Conservation (phyloP, 345 rosid species). For the Eucalyptus lansdowneana region DNA sequence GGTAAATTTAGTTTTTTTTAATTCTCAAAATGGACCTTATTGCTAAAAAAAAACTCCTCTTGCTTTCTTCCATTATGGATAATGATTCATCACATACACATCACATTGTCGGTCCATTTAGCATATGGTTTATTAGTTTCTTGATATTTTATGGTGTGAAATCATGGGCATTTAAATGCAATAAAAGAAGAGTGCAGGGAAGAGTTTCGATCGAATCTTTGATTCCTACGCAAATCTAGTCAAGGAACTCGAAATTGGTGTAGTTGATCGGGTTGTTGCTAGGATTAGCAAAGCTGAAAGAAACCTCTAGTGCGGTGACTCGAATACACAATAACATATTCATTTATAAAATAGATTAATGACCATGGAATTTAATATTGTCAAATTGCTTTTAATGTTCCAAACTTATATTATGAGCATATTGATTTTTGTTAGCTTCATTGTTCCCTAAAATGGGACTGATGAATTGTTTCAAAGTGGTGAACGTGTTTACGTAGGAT, state of each 20-base stretch:
- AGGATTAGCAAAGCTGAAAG: background rate
- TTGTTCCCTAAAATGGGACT: background rate
- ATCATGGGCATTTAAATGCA: background rate
- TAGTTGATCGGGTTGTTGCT: fast-evolving
- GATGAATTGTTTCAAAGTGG: background rate
- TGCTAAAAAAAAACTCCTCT: background rate
- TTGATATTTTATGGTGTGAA: background rate
- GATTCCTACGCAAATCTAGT: background rate
- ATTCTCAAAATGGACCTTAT: background rate
- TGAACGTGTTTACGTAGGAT: background rate
- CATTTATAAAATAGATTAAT: background rate
- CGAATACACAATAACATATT: background rate
- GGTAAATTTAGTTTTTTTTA: background rate
- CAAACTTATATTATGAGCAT: background rate
- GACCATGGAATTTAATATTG: background rate
- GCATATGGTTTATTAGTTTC: background rate
- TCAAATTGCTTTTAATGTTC: too few relatives aligned
- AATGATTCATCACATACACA: background rate
- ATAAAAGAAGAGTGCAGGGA: background rate
- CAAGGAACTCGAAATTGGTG: background rate
- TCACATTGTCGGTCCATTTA: background rate
- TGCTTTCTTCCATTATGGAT: background rate
- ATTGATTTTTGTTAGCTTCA: background rate
- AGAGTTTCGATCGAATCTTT: background rate
- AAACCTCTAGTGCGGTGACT: background rate